These are phyloP conservation scores for Microcyclospora tardicrescens DNA, from an alignment of 2,329 filamentous ascomycete species.

Conservation along the genomic window DNA sequence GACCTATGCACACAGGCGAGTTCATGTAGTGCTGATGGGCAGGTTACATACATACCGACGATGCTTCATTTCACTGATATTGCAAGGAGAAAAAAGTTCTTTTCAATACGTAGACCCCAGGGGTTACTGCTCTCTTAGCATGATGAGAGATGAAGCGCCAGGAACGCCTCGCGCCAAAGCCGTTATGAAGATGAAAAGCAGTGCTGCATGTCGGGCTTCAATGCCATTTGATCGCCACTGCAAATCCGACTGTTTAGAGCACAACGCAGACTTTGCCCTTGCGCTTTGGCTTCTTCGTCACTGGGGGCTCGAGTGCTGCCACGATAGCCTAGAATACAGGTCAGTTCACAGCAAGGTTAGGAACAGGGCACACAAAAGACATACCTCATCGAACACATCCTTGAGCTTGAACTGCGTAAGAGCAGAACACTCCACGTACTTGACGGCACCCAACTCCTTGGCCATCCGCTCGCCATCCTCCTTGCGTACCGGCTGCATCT, in stretches of 20 bases:
- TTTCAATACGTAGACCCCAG: no score
- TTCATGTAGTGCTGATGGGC: no score
- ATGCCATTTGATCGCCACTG: no score
- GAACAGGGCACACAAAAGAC: conserved; percentile 14
- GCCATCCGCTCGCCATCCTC: conserved; percentile 95
- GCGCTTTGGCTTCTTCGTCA: conserved; percentile 53
- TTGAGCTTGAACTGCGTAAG: conserved; percentile 97
- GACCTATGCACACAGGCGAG: no score
- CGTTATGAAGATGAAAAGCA: no score
- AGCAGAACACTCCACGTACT: conserved; percentile 97
- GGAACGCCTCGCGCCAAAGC: no score
- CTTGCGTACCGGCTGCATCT: conserved; percentile 84
- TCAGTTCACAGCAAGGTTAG: conserved; percentile 7
- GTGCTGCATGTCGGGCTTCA: no score
- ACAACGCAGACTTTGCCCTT: conserved; percentile 23
- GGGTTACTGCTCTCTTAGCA: no score
- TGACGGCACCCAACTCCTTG: conserved; percentile 91
- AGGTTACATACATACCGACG: no score
- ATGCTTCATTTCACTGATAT: no score
- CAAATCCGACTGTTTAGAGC: conserved; percentile 11
- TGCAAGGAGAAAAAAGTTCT: no score
- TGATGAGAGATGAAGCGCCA: no score
- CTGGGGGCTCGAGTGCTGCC: conserved; percentile 78
- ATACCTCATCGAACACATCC: conserved; percentile 97
- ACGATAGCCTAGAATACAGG: conserved; percentile 63